phyloP scores from a whole-genome alignment of 2,329 filamentous ascomycete species.

The Cladosporium sphaerospermum region DNA sequence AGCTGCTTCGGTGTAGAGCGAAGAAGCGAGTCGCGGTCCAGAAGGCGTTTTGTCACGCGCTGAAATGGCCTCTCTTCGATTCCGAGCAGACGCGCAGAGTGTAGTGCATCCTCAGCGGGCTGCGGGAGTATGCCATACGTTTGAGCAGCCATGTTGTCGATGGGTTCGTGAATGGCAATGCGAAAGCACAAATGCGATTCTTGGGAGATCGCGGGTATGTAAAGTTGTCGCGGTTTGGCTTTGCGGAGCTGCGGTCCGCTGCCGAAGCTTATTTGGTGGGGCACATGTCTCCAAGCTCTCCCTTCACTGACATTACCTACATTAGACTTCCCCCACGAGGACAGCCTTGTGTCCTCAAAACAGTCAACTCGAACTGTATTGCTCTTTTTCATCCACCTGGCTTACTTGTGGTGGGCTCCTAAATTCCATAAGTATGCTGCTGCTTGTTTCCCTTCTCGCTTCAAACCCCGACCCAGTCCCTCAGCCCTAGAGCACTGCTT shows the following conservation, averaged over 20 bases:
- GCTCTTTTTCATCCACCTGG: neutral
- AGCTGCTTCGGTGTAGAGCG: conserved; percentile 46
- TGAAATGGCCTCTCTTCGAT: conserved; percentile 92
- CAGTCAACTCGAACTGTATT: too few species aligned
- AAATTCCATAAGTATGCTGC: neutral
- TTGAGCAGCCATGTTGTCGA: conserved; percentile 8
- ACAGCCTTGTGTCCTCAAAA: too few species aligned
- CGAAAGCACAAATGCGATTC: neutral
- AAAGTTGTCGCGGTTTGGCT: neutral
- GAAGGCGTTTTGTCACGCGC: conserved; percentile 75
- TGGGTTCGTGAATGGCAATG: neutral
- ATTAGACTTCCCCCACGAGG: too few species aligned
- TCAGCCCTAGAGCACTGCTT: conserved; percentile 7
- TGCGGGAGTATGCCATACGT: conserved; percentile 20
- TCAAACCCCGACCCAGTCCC: conserved; percentile 2
- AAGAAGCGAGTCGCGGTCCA: conserved; percentile 61
- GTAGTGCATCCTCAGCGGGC: conserved; percentile 57
- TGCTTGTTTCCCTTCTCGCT: neutral
- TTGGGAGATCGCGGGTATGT: neutral
- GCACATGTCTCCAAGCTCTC: too few species aligned
- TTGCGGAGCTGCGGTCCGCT: neutral
- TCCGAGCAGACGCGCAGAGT: conserved; percentile 78
- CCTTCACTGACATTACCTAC: too few species aligned
- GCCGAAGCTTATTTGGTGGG: neutral
- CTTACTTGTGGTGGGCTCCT: neutral